These are phyloP conservation scores for Penicillium riverlandense DNA, from an alignment of 495 filamentous ascomycete species.

Conservation along the genomic window DNA sequence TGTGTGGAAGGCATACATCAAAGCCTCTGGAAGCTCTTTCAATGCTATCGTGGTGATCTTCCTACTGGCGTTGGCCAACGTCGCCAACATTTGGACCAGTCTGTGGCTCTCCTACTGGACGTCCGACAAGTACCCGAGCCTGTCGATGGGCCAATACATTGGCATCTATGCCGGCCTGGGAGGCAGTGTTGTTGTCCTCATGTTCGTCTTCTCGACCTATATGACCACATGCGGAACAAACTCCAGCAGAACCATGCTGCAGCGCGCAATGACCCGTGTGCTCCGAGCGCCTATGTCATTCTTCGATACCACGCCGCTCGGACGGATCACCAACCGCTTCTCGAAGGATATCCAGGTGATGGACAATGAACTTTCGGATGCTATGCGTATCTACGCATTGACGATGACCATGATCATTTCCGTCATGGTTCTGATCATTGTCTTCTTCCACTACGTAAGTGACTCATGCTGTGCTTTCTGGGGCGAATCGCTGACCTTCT, in stretches of 20 bases:
- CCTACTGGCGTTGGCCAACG: constrained; percentile 65
- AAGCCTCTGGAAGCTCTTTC: constrained; percentile 69
- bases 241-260: constrained; percentile 75
- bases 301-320: constrained; percentile 93
- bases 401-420: constrained; percentile 71
- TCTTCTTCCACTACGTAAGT: constrained; percentile 75
- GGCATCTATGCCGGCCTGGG: constrained; percentile 80
- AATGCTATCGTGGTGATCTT: constrained; percentile 58
- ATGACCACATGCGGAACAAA: constrained; percentile 57
- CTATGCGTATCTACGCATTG: constrained; percentile 88
- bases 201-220: constrained; percentile 72
- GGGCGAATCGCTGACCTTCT: background rate
- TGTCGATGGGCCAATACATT: constrained; percentile 64
- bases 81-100: constrained; percentile 76
- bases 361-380: constrained; percentile 88
- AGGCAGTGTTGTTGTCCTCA: constrained; percentile 60
- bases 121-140: constrained; percentile 50
- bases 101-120: constrained; percentile 96
- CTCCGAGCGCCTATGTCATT: constrained; percentile 92
- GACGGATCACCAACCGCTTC: constrained; percentile 96
- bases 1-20: constrained; percentile 75
- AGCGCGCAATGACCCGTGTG: constrained; percentile 70
- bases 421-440: constrained; percentile 82
- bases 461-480: background rate
- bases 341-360: constrained; percentile 91